Percentiles rank a stretch among this genome's conserved stretches.
phyloP scores from a whole-genome alignment of 495 filamentous ascomycete genomes.

The Thermothielavioides terrestris region DNA sequence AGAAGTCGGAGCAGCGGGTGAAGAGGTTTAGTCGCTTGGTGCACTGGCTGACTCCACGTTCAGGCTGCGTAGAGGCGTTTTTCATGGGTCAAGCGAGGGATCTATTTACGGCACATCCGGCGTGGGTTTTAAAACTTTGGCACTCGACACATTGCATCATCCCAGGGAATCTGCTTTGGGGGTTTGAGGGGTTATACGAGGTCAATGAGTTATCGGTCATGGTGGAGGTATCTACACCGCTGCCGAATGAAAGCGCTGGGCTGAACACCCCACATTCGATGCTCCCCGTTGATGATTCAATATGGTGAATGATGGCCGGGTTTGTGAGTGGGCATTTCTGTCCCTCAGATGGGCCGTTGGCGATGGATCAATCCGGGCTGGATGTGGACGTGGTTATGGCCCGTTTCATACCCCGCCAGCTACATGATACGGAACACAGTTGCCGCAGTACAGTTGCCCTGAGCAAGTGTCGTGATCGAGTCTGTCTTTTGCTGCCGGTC shows the following conservation, averaged over 20 bases:
- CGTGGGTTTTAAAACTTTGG: constrained; percentile 29
- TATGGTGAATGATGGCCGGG: constrained; percentile 1
- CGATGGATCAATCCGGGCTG: neutral
- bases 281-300: constrained; percentile 6
- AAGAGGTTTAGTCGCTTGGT: no score
- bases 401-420: constrained; percentile 10
- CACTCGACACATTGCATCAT: constrained; percentile 31
- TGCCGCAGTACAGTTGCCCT: constrained; percentile 7
- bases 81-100: constrained; percentile 22
- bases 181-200: constrained; percentile 31
- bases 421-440: constrained; percentile 14
- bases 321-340: neutral
- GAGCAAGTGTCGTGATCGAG: neutral
- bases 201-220: constrained; percentile 27
- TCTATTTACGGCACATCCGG: constrained; percentile 28
- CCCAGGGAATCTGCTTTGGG: constrained; percentile 30
- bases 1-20: neutral
- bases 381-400: constrained; percentile 2
- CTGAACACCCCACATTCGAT: constrained; percentile 18
- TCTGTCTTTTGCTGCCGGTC: neutral
- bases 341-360: neutral
- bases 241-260: constrained; percentile 30
- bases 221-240: constrained; percentile 29
- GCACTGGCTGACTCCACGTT: constrained; percentile 22
- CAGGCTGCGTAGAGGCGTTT: constrained; percentile 23